Evolutionary conservation across 768 basidiomycete genomes (phyloP).

Genomic region (Filobasidium wieringae): DNA sequence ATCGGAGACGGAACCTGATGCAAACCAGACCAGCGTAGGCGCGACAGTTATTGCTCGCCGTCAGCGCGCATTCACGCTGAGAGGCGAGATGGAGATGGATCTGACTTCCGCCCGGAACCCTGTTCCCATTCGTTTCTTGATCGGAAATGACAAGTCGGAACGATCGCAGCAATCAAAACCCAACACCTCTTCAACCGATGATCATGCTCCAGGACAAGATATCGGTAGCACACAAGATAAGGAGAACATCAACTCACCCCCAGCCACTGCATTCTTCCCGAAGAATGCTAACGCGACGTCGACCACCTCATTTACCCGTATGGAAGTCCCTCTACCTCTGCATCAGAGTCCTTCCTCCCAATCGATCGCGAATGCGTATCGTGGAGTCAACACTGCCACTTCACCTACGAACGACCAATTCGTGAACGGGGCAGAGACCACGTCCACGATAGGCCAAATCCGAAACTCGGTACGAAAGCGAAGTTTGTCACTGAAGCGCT

Average conservation of each 20-base stretch:
- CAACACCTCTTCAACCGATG: too few species aligned
- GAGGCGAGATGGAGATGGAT: conserved; percentile 33
- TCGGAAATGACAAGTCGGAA: conserved; percentile 12
- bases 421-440: background rate
- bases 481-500: background rate
- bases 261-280: conserved; percentile 4
- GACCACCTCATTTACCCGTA: background rate
- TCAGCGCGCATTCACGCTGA: conserved; percentile 24
- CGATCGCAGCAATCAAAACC: too few species aligned
- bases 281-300: background rate
- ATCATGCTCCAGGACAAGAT: too few species aligned
- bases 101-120: conserved; percentile 28
- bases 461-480: background rate
- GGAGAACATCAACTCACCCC: too few species aligned
- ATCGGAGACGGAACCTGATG: too few species aligned
- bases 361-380: conserved; percentile 3
- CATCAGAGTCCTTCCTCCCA: conserved; percentile 4
- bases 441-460: background rate
- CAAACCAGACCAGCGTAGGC: conserved; percentile 2
- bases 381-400: background rate
- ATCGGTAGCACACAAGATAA: too few species aligned
- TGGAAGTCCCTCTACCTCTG: conserved; percentile 8
- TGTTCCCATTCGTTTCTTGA: conserved; percentile 32
- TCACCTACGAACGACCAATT: background rate
- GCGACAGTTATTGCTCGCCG: background rate